Conservation (phyloP, 257 asterid genomes). For the Nicotiana knightiana region DNA sequence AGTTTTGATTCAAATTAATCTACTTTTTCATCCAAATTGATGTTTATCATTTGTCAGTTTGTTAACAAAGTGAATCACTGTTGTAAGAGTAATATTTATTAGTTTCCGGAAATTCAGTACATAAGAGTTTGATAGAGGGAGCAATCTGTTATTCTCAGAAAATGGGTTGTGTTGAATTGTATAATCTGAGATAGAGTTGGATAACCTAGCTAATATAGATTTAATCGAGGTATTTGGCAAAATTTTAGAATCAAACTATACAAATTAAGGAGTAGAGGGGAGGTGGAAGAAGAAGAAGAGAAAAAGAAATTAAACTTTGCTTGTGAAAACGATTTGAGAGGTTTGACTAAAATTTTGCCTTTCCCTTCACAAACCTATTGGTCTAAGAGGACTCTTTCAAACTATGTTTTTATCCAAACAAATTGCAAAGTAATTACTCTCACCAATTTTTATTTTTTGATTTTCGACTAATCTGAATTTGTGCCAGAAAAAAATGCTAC, state of each 20-base stretch:
- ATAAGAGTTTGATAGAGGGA: background rate
- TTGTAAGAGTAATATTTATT: background rate
- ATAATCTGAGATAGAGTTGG: background rate
- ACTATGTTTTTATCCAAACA: background rate
- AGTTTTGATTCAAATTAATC: background rate
- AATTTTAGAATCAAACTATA: background rate
- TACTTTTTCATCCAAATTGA: background rate
- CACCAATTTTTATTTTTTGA: background rate
- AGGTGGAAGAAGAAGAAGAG: too few species aligned
- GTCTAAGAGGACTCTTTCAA: background rate
- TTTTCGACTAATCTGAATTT: too few species aligned
- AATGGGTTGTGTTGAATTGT: background rate
- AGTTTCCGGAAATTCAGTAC: background rate
- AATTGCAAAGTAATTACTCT: background rate
- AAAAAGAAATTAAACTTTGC: too few species aligned
- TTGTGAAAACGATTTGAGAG: too few species aligned
- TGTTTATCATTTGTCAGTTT: background rate
- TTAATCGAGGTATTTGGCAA: background rate
- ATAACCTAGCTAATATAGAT: background rate
- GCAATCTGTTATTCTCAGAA: too few species aligned
- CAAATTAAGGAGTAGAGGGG: background rate
- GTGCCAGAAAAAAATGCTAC: fast-evolving
- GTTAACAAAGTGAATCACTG: background rate
- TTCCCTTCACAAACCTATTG: background rate
- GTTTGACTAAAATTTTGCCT: too few species aligned